Evolutionary conservation across 202 grass and related monocot species (phyloP).

Genomic region (Sporobolus alterniflorus): DNA sequence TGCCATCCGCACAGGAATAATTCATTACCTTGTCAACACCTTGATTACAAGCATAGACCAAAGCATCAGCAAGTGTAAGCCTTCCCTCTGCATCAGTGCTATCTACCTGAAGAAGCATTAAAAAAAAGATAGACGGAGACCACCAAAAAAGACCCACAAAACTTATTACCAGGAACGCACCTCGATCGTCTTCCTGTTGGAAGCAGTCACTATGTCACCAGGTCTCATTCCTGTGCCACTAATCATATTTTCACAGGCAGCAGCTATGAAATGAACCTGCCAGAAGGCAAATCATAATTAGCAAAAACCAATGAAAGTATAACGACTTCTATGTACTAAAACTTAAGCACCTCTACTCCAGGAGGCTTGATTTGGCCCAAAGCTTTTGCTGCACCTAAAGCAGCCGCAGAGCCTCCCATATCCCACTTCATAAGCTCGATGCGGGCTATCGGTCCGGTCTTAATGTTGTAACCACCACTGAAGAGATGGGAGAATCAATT

Average conservation of each 20-base stretch:
- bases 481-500: slow-evolving; percentile 15
- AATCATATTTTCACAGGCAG: slow-evolving; percentile 99
- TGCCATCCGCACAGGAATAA: no score
- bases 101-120: slow-evolving; percentile 80
- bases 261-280: slow-evolving; percentile 98
- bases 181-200: slow-evolving; percentile 98
- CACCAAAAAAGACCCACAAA: no score
- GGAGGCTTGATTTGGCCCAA: slow-evolving; percentile 91
- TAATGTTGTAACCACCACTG: slow-evolving; percentile 99
- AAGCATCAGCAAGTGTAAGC: slow-evolving; percentile 95
- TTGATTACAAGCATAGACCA: slow-evolving; percentile 97
- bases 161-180: no score
- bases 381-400: slow-evolving; percentile 94
- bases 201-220: slow-evolving; percentile 96
- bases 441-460: slow-evolving; percentile 83
- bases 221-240: slow-evolving; percentile 99
- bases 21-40: slow-evolving; percentile 86
- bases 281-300: slow-evolving; percentile 9
- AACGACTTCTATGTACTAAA: no score
- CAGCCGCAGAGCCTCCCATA: slow-evolving; percentile 96
- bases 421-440: slow-evolving; percentile 99
- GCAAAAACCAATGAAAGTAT: no score
- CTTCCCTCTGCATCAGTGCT: slow-evolving; percentile 97
- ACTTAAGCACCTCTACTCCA: slow-evolving; percentile 81
- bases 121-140: no score